Evolutionary conservation across 495 filamentous ascomycete genomes (phyloP), one percentile per base, ranked within the genome.

Genomic region (Penicillium silybi): DNA sequence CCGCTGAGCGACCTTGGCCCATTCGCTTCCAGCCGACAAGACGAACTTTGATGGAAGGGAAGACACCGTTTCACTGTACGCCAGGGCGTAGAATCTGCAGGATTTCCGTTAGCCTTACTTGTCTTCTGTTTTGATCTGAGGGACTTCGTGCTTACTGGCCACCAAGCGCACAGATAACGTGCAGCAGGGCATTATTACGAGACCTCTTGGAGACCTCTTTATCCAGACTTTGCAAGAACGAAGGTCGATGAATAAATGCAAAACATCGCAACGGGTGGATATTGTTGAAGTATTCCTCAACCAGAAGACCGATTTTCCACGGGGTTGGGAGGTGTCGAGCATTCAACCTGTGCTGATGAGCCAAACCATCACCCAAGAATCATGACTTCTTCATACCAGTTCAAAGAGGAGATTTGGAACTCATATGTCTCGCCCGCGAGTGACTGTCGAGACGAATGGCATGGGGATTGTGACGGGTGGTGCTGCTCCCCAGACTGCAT

Each of bases 251-350:
- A 2, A 69, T 64, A 27, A 72, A 72, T 6, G 63, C 67, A 43
- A 67, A 72, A 41, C 65, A 70, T 10, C 69, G 56, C 13, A 72
- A 46, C 9, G 65, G 65, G 35, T 72, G 69, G n/a, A 72, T 48
- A 39, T 72, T 68, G 26, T 62, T 59, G 29, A 70, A 70, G 41
- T 70, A 72, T 18, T 67, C 58, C 25, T 72, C 64, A 17, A 67
- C 63, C 10, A 70, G 48, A 16, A 61, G 44, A 16, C 52, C 38
- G 5, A 69, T 55, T 13, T 58, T 59, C n/a, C 52, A 48, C 32
- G 44, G 37, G 8, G 44, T 53, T 6, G 67, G 65, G 6, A 72
- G 40, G 15, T 63, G 37, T 18, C 42, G 45, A 6, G 50, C 49
- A 7, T 40, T 41, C 35, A 68, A 26, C 65, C 65, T 68, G 16